A percentile compares a stretch with the other conserved stretches of the same genome.
phyloP scores from a whole-genome alignment of 306 rosid genomes.

The Luffa aegyptiaca region DNA sequence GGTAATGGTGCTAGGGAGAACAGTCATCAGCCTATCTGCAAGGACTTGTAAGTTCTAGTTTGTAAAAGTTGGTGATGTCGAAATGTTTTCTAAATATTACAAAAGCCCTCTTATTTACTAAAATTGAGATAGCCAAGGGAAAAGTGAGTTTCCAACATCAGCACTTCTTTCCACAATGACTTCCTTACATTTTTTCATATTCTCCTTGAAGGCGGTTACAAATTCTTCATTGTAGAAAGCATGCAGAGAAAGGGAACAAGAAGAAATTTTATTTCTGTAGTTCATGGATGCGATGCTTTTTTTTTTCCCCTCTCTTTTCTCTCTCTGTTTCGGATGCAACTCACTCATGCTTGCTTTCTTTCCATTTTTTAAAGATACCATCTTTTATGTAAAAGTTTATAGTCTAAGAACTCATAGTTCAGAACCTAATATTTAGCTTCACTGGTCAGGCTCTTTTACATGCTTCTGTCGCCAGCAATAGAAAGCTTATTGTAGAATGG shows the following conservation, averaged over 20 bases:
- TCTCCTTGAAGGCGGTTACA: not conserved
- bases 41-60: not conserved
- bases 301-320: not conserved
- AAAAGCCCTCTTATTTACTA: not conserved
- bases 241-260: not conserved
- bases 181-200: not conserved
- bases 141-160: not conserved
- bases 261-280: not conserved
- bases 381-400: not conserved
- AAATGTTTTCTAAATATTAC: not conserved
- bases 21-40: not conserved
- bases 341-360: not conserved
- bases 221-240: not conserved
- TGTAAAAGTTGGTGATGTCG: not conserved
- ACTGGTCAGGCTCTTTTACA: slow-evolving; percentile 34
- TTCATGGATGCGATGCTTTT: not conserved
- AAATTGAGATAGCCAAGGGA: not conserved
- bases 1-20: not conserved
- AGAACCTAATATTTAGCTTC: slow-evolving; percentile 3
- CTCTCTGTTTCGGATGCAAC: not conserved
- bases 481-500: slow-evolving; percentile 36
- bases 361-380: not conserved
- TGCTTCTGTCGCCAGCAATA: slow-evolving; percentile 29
- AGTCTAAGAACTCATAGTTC: not conserved
- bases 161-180: not conserved